phyloP scores from a whole-genome alignment of 2,329 filamentous ascomycete genomes.

The Clonostachys solani region DNA sequence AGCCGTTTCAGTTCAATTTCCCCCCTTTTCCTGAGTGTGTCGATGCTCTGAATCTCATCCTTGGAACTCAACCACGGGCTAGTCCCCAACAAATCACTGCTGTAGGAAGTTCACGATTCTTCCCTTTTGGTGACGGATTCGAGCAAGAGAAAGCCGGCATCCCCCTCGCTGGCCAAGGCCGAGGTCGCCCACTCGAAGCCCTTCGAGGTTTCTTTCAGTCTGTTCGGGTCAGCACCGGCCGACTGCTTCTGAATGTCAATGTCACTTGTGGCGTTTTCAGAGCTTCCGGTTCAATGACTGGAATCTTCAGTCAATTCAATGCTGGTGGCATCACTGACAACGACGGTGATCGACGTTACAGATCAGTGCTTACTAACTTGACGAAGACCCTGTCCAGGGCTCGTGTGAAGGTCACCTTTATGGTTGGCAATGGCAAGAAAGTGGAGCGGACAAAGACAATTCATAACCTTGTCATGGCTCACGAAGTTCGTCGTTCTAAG shows the following conservation, averaged over 20 bases:
- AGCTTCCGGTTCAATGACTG: conserved; percentile 22
- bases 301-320: conserved; percentile 19
- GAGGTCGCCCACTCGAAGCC: conserved; percentile 26
- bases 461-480: conserved; percentile 14
- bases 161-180: conserved; percentile 10
- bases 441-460: conserved; percentile 21
- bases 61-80: conserved; percentile 37
- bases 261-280: conserved; percentile 51
- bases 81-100: conserved; percentile 25
- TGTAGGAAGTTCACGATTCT: conserved; percentile 44
- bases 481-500: conserved; percentile 6
- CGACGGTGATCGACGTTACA: not conserved
- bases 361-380: conserved; percentile 17
- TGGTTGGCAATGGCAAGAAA: conserved; percentile 19
- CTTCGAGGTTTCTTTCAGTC: conserved; percentile 53
- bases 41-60: conserved; percentile 47
- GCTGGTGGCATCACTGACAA: not conserved
- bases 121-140: conserved; percentile 24
- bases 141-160: conserved; percentile 9
- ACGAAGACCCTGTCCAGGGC: conserved; percentile 31
- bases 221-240: conserved; percentile 46
- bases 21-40: conserved; percentile 44
- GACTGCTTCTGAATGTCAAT: conserved; percentile 51
- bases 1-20: conserved; percentile 27
- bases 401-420: conserved; percentile 25